Percentiles rank a stretch among this genome's conserved stretches.
Evolutionary conservation across 148 eudicot genomes (phyloP).

Genomic region (Amaranthus palmeri): DNA sequence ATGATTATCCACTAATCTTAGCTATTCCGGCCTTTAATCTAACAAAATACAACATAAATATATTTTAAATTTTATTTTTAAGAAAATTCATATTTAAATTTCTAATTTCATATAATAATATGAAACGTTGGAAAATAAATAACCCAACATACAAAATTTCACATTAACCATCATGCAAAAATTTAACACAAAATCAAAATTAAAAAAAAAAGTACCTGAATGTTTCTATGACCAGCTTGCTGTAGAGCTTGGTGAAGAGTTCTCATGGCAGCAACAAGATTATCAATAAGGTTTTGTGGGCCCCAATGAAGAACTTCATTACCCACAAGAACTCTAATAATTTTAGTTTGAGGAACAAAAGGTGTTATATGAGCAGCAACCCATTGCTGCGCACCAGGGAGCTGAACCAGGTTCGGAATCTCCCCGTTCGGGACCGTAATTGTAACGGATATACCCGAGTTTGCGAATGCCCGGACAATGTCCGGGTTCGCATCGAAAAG

Average conservation of each 20-base stretch:
- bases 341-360: constrained; percentile 50
- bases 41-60: too few relatives aligned
- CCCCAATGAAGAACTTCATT: constrained; percentile 83
- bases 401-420: constrained; percentile 46
- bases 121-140: too few relatives aligned
- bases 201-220: constrained; percentile 27
- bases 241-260: constrained; percentile 43
- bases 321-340: constrained; percentile 53
- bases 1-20: too few relatives aligned
- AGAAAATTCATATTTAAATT: too few relatives aligned
- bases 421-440: constrained; percentile 71
- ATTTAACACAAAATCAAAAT: neutral
- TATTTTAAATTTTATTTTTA: too few relatives aligned
- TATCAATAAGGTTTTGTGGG: constrained; percentile 40
- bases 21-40: too few relatives aligned
- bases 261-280: constrained; percentile 70
- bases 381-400: constrained; percentile 44
- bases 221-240: constrained; percentile 28
- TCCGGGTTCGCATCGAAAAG: constrained; percentile 68
- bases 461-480: constrained; percentile 59
- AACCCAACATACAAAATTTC: neutral
- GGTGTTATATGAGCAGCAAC: constrained; percentile 47
- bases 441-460: constrained; percentile 50
- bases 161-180: neutral
- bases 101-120: too few relatives aligned